These are phyloP conservation scores for Wilcoxina mikolae DNA, from an alignment of 495 filamentous ascomycete species.

Conservation along the genomic window DNA sequence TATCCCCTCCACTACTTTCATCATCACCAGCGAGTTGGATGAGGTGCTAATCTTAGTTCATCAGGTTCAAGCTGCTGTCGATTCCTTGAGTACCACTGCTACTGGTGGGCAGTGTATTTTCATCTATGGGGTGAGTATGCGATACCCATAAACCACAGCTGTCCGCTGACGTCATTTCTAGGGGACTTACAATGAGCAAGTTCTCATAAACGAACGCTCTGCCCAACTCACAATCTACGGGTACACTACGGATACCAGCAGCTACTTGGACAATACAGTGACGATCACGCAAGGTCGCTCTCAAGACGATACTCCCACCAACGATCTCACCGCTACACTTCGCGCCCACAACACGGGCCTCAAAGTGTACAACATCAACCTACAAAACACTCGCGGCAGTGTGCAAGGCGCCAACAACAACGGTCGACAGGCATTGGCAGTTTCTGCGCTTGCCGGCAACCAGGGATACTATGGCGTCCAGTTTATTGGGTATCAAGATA, in stretches of 20 bases:
- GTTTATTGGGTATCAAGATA: conserved; percentile 49
- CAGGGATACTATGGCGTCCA: conserved; percentile 46
- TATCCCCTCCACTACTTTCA: not conserved
- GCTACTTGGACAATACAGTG: conserved; percentile 44
- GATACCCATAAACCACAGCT: not conserved
- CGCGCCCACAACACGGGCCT: conserved; percentile 38
- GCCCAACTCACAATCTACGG: conserved; percentile 47
- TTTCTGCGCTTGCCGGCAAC: conserved; percentile 38
- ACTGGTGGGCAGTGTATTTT: conserved; percentile 45
- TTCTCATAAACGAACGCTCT: conserved; percentile 37
- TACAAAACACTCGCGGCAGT: conserved; percentile 39
- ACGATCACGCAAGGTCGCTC: conserved; percentile 39
- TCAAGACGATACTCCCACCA: conserved; percentile 31
- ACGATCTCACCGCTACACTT: conserved; percentile 40
- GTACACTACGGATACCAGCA: conserved; percentile 41
- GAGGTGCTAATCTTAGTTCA: not conserved
- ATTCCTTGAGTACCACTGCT: conserved; percentile 37
- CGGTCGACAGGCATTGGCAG: conserved; percentile 44
- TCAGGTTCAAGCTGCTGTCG: conserved; percentile 43
- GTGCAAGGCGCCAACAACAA: conserved; percentile 38
- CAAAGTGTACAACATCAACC: conserved; percentile 49
- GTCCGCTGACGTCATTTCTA: not conserved
- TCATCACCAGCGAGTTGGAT: not conserved
- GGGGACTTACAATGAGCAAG: conserved; percentile 43
- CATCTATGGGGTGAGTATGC: conserved; percentile 36